A percentile compares a stretch with the other conserved stretches of the same genome.
These are phyloP conservation scores for Madurella fahalii DNA, from an alignment of 2,329 filamentous ascomycete species.

Conservation along the genomic window DNA sequence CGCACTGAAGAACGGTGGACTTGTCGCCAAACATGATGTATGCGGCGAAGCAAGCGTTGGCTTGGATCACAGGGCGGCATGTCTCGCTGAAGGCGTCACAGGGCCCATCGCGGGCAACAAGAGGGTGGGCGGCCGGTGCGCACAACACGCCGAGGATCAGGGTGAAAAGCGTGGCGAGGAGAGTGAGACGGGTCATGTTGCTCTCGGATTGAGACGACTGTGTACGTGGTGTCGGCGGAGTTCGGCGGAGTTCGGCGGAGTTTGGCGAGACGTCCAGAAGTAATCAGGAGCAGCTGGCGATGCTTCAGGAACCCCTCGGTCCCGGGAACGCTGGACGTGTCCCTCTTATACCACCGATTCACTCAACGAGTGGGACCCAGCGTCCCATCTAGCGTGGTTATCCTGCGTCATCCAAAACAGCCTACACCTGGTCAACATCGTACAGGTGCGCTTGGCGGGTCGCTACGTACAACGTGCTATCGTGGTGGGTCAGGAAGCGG, in stretches of 20 bases:
- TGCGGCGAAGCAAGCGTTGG: constrained; percentile 14
- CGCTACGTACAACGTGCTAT: no score
- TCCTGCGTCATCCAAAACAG: no score
- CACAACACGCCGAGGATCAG: not conserved
- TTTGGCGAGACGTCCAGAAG: not conserved
- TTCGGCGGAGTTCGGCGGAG: not conserved
- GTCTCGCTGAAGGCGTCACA: constrained; percentile 15
- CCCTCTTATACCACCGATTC: no score
- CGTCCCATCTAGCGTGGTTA: no score
- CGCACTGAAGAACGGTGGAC: constrained; percentile 4
- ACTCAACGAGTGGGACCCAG: no score
- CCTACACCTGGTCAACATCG: no score
- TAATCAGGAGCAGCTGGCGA: no score
- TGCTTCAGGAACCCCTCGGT: no score
- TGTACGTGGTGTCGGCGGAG: not conserved
- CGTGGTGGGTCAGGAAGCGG: no score
- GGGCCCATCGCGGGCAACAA: not conserved
- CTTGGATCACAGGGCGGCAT: constrained; percentile 8
- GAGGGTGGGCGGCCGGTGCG: not conserved
- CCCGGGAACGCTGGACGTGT: no score
- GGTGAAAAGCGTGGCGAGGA: not conserved
- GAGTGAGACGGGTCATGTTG: not conserved
- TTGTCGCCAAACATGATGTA: constrained; percentile 1
- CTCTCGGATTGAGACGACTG: not conserved
- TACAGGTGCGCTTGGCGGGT: no score